phyloP scores from a whole-genome alignment of 2,329 filamentous ascomycete genomes.

The Aspergillus caelatus region DNA sequence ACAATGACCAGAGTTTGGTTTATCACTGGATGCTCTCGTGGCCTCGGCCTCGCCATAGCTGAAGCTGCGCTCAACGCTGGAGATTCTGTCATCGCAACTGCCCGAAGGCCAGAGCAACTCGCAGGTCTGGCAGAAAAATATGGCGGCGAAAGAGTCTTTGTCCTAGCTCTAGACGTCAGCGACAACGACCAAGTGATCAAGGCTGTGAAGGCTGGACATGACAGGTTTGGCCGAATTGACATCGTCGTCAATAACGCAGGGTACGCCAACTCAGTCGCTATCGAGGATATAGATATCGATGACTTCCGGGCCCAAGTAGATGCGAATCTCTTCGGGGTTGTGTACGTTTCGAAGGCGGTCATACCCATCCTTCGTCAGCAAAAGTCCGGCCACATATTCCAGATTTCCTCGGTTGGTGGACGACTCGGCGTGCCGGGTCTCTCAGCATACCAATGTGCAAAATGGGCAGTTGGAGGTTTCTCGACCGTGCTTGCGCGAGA shows the following conservation, averaged over 20 bases:
- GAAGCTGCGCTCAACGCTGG: constrained; percentile 7
- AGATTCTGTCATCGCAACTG: constrained; percentile 5
- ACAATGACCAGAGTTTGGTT: constrained; percentile 10
- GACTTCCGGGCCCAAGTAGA: constrained; percentile 5
- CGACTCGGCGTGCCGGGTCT: constrained; percentile 38
- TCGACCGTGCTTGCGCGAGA: constrained; percentile 42
- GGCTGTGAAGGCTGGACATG: constrained; percentile 6
- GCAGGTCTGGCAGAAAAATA: not conserved
- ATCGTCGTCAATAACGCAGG: constrained; percentile 14
- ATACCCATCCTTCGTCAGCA: constrained; percentile 4
- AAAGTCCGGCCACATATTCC: constrained; percentile 31
- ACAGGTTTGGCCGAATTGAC: constrained; percentile 12
- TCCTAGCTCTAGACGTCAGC: not conserved
- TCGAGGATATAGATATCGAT: constrained; percentile 6
- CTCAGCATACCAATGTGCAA: constrained; percentile 42
- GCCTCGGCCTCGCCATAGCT: constrained; percentile 6
- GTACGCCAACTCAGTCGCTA: constrained; percentile 8
- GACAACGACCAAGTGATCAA: not conserved
- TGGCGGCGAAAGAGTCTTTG: not conserved
- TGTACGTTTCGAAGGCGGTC: not conserved
- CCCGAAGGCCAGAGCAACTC: constrained; percentile 2
- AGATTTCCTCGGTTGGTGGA: constrained; percentile 46
- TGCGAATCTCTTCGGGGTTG: constrained; percentile 5
- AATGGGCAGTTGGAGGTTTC: constrained; percentile 46
- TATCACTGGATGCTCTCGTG: constrained; percentile 12